A percentile compares a stretch with the other conserved stretches of the same genome.
These are phyloP conservation scores for Fraxinus xanthoxyloides DNA, from an alignment of 305 asterid genomes.

Conservation along the genomic window DNA sequence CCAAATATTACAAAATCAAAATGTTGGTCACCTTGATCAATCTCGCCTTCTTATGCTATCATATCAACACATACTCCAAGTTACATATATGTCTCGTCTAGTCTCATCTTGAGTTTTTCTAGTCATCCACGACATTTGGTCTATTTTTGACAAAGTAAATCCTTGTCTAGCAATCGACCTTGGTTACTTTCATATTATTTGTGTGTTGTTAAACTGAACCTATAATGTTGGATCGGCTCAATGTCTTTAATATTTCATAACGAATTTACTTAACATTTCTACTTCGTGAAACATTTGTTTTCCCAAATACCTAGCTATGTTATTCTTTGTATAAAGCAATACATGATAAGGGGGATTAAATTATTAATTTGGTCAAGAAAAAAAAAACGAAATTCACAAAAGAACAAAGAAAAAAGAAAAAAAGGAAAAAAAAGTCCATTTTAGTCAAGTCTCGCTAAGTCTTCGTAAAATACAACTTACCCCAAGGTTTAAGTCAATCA, in stretches of 20 bases:
- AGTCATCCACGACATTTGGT: too few species aligned
- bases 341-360: not conserved
- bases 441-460: not conserved
- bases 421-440: not conserved
- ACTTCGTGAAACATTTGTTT: not conserved
- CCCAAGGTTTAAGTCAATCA: too few species aligned
- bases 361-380: not conserved
- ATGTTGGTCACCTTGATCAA: not conserved
- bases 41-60: not conserved
- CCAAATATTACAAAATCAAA: not conserved
- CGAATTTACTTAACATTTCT: too few species aligned
- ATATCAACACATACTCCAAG: not conserved
- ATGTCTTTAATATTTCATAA: too few species aligned
- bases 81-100: not conserved
- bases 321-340: not conserved
- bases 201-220: too few species aligned
- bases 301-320: not conserved
- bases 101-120: not conserved
- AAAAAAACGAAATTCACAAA: not conserved
- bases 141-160: not conserved
- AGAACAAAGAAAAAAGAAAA: not conserved
- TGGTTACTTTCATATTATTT: not conserved
- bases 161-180: not conserved
- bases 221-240: not conserved
- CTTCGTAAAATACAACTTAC: not conserved